Evolutionary conservation across 2,329 filamentous ascomycete genomes (phyloP).

Genomic region (Monilinia polystroma): DNA sequence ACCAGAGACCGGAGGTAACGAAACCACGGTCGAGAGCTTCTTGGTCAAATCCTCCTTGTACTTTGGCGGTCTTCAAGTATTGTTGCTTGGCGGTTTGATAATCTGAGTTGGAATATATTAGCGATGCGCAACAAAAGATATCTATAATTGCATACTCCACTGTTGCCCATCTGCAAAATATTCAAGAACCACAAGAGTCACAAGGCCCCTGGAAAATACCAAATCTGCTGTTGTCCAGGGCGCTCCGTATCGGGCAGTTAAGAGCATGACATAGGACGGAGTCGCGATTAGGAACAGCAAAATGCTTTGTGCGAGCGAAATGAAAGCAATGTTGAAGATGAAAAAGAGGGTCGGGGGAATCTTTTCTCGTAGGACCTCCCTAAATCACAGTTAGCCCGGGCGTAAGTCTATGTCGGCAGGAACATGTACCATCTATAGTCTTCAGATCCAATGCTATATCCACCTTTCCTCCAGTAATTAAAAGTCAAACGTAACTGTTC

Average conservation of each 20-base stretch:
- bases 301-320: slow-evolving; percentile 77
- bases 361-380: slow-evolving; percentile 68
- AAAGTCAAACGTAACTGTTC: slow-evolving; percentile 74
- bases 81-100: slow-evolving; percentile 79
- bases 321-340: slow-evolving; percentile 86
- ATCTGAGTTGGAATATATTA: slow-evolving; percentile 45
- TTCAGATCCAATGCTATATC: slow-evolving; percentile 84
- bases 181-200: slow-evolving; percentile 62
- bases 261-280: slow-evolving; percentile 79
- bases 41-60: slow-evolving; percentile 63
- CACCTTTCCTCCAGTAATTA: slow-evolving; percentile 96
- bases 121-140: slow-evolving; percentile 1
- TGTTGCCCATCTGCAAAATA: slow-evolving; percentile 89
- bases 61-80: slow-evolving; percentile 71
- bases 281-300: slow-evolving; percentile 76
- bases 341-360: slow-evolving; percentile 67
- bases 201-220: slow-evolving; percentile 54
- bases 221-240: slow-evolving; percentile 54
- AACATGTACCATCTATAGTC: slow-evolving; percentile 78
- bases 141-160: slow-evolving; percentile 60
- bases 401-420: background rate
- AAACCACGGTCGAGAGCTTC: slow-evolving; percentile 89
- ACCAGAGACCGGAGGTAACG: slow-evolving; percentile 79
- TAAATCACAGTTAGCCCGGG: slow-evolving; percentile 37
- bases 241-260: slow-evolving; percentile 64